Evolutionary conservation across 176 grass and related monocot species (phyloP), one percentile per base, ranked within the genome.

Genomic region (Carex parvula): DNA sequence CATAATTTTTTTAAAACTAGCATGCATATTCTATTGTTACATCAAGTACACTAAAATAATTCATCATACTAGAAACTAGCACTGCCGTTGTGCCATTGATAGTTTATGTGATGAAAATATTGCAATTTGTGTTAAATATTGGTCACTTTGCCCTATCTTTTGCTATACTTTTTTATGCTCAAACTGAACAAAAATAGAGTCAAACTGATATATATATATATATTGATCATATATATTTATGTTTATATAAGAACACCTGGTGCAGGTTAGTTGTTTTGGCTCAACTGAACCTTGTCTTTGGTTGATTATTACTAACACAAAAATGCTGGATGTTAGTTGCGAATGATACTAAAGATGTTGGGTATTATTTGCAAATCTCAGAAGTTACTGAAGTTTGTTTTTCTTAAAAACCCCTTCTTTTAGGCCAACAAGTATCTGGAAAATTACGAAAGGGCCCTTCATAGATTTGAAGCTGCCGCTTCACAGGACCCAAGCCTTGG

Each of bases 391-490:
- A 55, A 76, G 39, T 13, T 85, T 65, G 26, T 62, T 90, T 60
- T 42, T 56, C 42, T 17, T 79, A 60, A n/a, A 39, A 42, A 1
- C 26, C 17, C 20, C 22, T 85, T 75, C 52, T 46, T 84, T 76
- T n/a, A 98, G 95, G 95, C 92, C 12, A 78, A 98, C 80, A 98
- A 89, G 86, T 98, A 98, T 78, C 73, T 98, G 56, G 95, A 98
- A 90, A 98, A 98, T 70, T 98, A 94, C 50, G 95, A 94, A 93
- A 94, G 95, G 69, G 92, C 95, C 78, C 91, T 98, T 87, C 88
- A 85, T 74, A 92, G 95, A 71, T 98, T 93, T 80, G 95, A 98
- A 89, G 87, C 88, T 87, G 95, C 95, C 4, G 82, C 95, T 86
- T 86, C 89, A 65, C 94, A 84, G 87, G 95, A 98, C 72, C 95